Percentiles rank a stretch among this genome's conserved stretches.
Evolutionary conservation across 169 alveolate species (phyloP).

Genomic region (Eimeria falciformis): DNA sequence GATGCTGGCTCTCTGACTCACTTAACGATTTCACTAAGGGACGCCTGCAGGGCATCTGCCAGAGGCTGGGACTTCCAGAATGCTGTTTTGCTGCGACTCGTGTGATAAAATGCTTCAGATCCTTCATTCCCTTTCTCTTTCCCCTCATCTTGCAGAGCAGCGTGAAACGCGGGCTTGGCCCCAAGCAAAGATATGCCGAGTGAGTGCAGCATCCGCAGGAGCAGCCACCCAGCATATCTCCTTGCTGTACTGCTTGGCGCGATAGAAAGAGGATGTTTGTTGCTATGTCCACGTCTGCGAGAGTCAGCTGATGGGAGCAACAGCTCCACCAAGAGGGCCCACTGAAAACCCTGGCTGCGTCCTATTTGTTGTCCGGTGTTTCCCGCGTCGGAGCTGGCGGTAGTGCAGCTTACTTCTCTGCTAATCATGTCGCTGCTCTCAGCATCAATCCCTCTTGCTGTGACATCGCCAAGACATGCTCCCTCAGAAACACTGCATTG

Average conservation of each 20-base stretch:
- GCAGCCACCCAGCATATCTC: conserved; percentile 83
- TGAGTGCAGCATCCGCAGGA: conserved; percentile 80
- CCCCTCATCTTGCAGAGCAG: conserved; percentile 2
- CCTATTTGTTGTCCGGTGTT: conserved; percentile 1
- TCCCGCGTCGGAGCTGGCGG: conserved; percentile 53
- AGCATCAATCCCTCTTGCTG: neutral
- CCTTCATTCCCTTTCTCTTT: conserved; percentile 1
- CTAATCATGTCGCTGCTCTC: conserved; percentile 36
- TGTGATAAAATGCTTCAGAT: neutral
- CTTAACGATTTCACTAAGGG: conserved; percentile 71
- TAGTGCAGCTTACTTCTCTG: conserved; percentile 44
- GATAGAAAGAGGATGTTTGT: conserved; percentile 70
- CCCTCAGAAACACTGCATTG: conserved; percentile 7
- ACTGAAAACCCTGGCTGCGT: conserved; percentile 17
- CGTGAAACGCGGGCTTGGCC: conserved; percentile 36
- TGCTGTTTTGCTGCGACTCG: neutral
- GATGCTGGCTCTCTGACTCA: neutral
- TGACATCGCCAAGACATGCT: neutral
- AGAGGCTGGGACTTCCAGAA: conserved; percentile 65
- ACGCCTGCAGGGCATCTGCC: conserved; percentile 41
- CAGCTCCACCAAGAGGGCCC: conserved; percentile 83
- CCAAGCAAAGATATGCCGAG: conserved; percentile 78
- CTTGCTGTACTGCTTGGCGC: conserved; percentile 78
- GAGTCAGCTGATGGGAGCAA: conserved; percentile 77
- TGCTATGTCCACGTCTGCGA: conserved; percentile 62